Evolutionary conservation across 1,284 basidiomycete species (phyloP).

Genomic region (Takashimella koratensis): DNA sequence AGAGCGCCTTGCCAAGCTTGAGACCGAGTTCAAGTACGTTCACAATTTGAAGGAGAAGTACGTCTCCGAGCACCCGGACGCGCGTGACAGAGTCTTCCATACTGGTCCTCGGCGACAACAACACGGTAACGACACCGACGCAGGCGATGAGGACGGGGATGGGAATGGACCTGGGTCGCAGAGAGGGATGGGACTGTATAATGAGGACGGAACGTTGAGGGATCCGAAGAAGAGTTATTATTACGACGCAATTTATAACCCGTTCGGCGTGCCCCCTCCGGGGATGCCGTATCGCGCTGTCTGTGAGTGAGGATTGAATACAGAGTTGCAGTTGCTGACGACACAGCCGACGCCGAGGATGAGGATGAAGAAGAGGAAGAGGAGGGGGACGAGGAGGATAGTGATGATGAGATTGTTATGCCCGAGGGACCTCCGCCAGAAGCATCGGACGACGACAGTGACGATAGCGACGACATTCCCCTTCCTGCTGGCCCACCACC

Average conservation of each 20-base stretch:
- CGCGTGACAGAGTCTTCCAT: constrained; percentile 65
- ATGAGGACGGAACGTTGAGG: constrained; percentile 72
- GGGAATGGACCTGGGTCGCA: constrained; percentile 55
- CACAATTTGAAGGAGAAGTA: constrained; percentile 84
- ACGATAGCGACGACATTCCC: constrained; percentile 51
- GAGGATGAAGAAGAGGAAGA: constrained; percentile 45
- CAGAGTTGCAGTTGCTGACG: constrained; percentile 1
- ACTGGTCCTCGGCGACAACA: constrained; percentile 39
- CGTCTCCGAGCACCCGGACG: constrained; percentile 84
- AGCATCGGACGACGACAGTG: constrained; percentile 31
- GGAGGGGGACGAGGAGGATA: constrained; percentile 26
- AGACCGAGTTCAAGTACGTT: constrained; percentile 71
- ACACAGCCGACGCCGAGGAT: constrained; percentile 18
- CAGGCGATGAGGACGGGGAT: constrained; percentile 48
- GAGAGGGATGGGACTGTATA: constrained; percentile 54
- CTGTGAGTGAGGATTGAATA: constrained; percentile 55
- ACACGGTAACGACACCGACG: constrained; percentile 36
- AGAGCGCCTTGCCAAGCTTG: constrained; percentile 55
- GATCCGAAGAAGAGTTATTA: constrained; percentile 87
- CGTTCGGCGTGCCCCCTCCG: constrained; percentile 90
- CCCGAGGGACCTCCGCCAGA: constrained; percentile 74
- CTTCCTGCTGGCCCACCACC: constrained; percentile 51
- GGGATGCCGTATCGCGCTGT: constrained; percentile 91
- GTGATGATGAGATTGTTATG: constrained; percentile 78
- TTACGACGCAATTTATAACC: constrained; percentile 89